Evolutionary conservation across 495 filamentous ascomycete species (phyloP), one percentile per base, ranked within the genome.

Genomic region (Lasiosphaeria miniovina): DNA sequence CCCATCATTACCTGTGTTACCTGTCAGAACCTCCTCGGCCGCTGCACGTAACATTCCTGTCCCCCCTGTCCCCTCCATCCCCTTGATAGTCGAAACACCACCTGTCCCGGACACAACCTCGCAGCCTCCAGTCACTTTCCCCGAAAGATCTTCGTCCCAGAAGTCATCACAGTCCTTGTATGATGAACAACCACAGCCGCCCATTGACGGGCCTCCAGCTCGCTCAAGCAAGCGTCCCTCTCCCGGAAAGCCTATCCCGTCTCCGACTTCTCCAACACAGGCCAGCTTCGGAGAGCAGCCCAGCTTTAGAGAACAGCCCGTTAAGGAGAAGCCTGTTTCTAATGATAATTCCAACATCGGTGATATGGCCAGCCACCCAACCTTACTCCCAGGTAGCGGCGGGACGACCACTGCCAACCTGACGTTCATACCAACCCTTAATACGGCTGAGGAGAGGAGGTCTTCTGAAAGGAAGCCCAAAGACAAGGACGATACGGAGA

Each of bases 381-480:
- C 87, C 6, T 79, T 85, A 33, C 72, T 93, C 1, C 87, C 89
- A 10, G 91, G 88, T 17, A 88, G 86, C 63, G 85, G 76, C 46
- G 86, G 81, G 14, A 64, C 61, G 0, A 82, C 88, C 15, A 96
- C 89, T 2, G 90, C 92, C 68, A 86, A 79, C 57, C 78, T 95
- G 12, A 92, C 90, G 1, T 90, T 93, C 67, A 91, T 95, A 51
- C 92, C 92, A 3, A 95, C 88, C 1, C 76, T 90, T 53, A 61
- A 65, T 33, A 66, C 79, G 2, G 85, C 90, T 58, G 88, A 90
- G 52, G 86, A 84, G 60, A 86, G 0, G 87, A 90, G 58, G 38
- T 41, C 38, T 41, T 85, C 82, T 54, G 79, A 81, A 10, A 89
- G 74, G 66, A 83, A 86, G 68, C 81, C 85, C 76, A 88, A 74